Base-by-base conservation (phyloP, 352 stramenopile genomes). In the Pythium sp. region DNA sequence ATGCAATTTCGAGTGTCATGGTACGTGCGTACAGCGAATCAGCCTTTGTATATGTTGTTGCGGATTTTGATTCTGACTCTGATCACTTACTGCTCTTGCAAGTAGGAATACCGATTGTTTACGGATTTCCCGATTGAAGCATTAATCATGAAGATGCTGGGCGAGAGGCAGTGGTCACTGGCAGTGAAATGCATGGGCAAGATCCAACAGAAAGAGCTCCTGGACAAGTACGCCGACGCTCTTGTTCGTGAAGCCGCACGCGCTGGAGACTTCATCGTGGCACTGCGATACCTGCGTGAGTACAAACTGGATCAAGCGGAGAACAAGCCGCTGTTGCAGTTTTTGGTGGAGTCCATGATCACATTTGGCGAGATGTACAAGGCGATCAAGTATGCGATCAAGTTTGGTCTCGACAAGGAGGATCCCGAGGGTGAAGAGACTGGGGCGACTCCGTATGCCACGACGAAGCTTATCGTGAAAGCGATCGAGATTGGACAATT, bases 321-420 rank as follows among this genome's bases (percentile, higher is more conserved):
- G 18, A 71, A 90, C 41, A 36, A 60, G 12, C 67, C 28, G 11
- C 69, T 95, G 58, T 64, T 94, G 32, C 65, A 74, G 24, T 86
- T 86, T 36, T 59, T 92, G 26, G 74, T 95, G 12, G 76, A 91
- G 67, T 74, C 72, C 7, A 89, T 94, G 84, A 56, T 93, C n/a
- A 65, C 60, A 5, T 82, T 91, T 49, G 67, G 74, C 2, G 88
- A 95, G 62, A 86, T 93, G 55, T 95, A 95, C 84, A 95, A 95
- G 69, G 85, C 88, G 2, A 92, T 95, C 69, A 95, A 95, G 76
- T 95, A 95, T 64, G 76, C 86, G 36, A 89, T 91, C 70, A 95
- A 95, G 68, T 94, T 95, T 64, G 83, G 80, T 3, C 64, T 95
- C 1, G 78, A 86, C 53, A 38, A n/a, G 22, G 58, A 56, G 72